Percentiles rank a stretch among this genome's conserved stretches.
Evolutionary conservation across 352 stramenopile species (phyloP).

Genomic region (Phytophthora palmivora): DNA sequence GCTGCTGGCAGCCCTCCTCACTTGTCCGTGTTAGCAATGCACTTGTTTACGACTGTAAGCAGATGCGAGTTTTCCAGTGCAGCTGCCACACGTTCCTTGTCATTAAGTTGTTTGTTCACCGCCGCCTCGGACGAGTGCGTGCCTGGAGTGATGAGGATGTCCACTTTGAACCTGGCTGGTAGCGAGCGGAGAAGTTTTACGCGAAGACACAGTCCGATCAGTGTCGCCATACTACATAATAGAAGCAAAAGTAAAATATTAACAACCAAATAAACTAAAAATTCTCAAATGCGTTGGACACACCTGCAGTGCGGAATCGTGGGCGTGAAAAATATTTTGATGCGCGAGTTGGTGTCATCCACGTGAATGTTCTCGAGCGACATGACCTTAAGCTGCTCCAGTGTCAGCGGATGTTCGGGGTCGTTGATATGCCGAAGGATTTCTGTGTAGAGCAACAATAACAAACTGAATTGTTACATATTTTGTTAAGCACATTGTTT

Average conservation of each 20-base stretch:
- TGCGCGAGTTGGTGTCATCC: slow-evolving; percentile 77
- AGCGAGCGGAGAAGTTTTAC: slow-evolving; percentile 97
- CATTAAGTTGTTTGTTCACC: slow-evolving; percentile 98
- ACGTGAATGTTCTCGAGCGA: slow-evolving; percentile 91
- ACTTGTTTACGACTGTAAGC: slow-evolving; percentile 96
- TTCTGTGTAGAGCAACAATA: slow-evolving; percentile 46
- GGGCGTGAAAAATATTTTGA: slow-evolving; percentile 92
- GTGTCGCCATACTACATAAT: slow-evolving; percentile 93
- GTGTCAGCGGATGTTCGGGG: slow-evolving; percentile 93
- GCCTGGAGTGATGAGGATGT: slow-evolving; percentile 94
- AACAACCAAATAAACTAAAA: background rate
- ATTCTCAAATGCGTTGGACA: background rate
- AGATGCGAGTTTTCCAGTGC: slow-evolving; percentile 97
- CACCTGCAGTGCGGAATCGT: slow-evolving; percentile 97
- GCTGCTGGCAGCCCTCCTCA: slow-evolving; percentile 28
- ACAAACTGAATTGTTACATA: background rate
- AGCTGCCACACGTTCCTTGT: slow-evolving; percentile 96
- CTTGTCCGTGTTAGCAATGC: slow-evolving; percentile 93
- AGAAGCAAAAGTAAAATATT: slow-evolving; percentile 8
- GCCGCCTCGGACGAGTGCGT: slow-evolving; percentile 95
- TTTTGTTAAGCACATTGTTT: slow-evolving; percentile 4
- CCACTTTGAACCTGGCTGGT: slow-evolving; percentile 93
- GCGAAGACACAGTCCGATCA: slow-evolving; percentile 95
- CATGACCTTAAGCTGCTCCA: slow-evolving; percentile 95
- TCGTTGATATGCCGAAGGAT: slow-evolving; percentile 92